phyloP scores from a whole-genome alignment of 176 grass and related monocot species.

The Miscanthus lutarioriparius region DNA sequence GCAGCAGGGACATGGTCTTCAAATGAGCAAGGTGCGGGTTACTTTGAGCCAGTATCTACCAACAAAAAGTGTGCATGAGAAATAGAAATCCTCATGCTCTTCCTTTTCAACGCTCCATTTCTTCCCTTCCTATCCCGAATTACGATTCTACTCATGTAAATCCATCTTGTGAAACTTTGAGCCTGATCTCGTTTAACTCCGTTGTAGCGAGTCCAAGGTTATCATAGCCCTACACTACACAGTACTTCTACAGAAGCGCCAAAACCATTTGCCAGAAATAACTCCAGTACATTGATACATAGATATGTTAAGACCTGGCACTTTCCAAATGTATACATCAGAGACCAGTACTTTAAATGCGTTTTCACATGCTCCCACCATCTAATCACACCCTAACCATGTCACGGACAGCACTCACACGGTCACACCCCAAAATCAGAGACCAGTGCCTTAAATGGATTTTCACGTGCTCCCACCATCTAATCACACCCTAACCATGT shows the following conservation, averaged over 20 bases:
- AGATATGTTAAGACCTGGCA: not conserved
- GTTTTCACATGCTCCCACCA: not conserved
- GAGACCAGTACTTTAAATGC: not conserved
- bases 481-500: too few species aligned
- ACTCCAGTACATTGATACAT: not conserved
- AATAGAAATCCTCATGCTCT: not conserved
- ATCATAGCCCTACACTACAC: not conserved
- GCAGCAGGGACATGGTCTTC: not conserved
- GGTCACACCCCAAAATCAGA: not conserved
- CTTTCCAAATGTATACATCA: not conserved
- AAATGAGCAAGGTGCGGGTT: not conserved
- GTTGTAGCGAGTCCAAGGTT: not conserved
- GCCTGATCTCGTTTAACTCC: not conserved
- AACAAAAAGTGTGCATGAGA: not conserved
- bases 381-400: not conserved
- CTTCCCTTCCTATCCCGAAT: not conserved
- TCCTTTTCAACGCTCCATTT: not conserved
- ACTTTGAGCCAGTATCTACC: not conserved
- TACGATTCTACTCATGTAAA: not conserved
- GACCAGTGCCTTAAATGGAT: too few species aligned
- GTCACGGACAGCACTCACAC: not conserved
- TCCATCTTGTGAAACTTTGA: not conserved
- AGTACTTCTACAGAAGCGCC: not conserved
- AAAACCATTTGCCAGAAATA: constrained; percentile 9
- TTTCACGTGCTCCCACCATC: too few species aligned